Evolutionary conservation across 1,284 basidiomycete species (phyloP), one percentile per base, ranked within the genome.

Genomic region (Rhizoctonia solani): DNA sequence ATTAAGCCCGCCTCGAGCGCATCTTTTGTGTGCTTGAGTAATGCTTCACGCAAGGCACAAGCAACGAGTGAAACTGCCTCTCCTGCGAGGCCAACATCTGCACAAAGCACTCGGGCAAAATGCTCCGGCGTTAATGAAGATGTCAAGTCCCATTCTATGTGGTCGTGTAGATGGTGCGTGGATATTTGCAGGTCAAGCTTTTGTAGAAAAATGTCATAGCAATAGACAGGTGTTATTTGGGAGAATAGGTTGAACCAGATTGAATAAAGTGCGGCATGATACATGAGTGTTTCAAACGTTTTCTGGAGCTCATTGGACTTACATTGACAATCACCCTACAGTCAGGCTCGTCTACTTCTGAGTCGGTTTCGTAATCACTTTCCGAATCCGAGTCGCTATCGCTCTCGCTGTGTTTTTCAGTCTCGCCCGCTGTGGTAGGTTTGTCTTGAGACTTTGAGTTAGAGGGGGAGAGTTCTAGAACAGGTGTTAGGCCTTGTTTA

Each of bases 121-220:
- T 81, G 81, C 74, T 96, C 90, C 0, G 96, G 96, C 0, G 95
- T 95, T 16, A 98, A 85, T 0, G 90, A 84, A 0, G 95, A 98
- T 32, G 93, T 86, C 5, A 99, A 83, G 77, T 99, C 96, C 97
- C 97, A 99, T 78, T 99, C 97, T 73, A 99, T 92, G 71, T 95
- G 92, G 79, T 99, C 96, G 67, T 90, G 83, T 0, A 99, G 83
- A 76, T 96, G 92, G 76, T 94, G 84, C 19, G 89, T 92, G 52
- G 89, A 90, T 75, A 99, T 92, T 77, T 98, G 96, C n/a, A 99
- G 93, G 78, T 99, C 95, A 76, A 99, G 93, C 93, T 19, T n/a
- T n/a, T n/a, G n/a, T n/a, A n/a, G n/a, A n/a, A n/a, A n/a, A n/a
- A n/a, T n/a, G n/a, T n/a, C n/a, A n/a, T n/a, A n/a, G n/a, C n/a